Evolutionary conservation across 2,329 filamentous ascomycete species (phyloP).

Genomic region (Dothidotthia symphoricarpi): DNA sequence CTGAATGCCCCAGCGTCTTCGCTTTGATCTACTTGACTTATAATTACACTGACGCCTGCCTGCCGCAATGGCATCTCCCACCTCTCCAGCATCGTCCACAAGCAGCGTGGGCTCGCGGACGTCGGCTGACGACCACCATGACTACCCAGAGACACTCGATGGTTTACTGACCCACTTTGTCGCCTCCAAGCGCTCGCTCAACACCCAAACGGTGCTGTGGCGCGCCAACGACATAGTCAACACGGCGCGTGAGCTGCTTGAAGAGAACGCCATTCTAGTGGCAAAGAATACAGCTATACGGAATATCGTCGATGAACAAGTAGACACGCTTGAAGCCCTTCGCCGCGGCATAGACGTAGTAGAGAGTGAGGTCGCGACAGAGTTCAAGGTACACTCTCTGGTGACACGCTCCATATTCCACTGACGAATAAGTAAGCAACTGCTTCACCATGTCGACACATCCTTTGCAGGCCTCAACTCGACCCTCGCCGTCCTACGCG

Average conservation of each 20-base stretch:
- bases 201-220: slow-evolving; percentile 77
- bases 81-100: slow-evolving; percentile 44
- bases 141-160: slow-evolving; percentile 58
- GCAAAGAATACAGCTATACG: slow-evolving; percentile 48
- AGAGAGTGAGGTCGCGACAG: slow-evolving; percentile 43
- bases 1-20: too few relatives aligned
- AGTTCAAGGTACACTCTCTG: slow-evolving; percentile 41
- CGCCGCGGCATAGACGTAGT: slow-evolving; percentile 45
- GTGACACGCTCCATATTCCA: not conserved
- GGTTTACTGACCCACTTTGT: slow-evolving; percentile 81
- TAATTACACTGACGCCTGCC: too few relatives aligned
- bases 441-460: slow-evolving; percentile 65
- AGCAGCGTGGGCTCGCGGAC: slow-evolving; percentile 35
- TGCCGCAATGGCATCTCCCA: slow-evolving; percentile 40
- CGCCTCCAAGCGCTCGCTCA: slow-evolving; percentile 81
- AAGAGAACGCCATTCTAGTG: slow-evolving; percentile 72
- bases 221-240: slow-evolving; percentile 85
- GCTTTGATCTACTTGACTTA: too few relatives aligned
- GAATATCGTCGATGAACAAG: slow-evolving; percentile 46
- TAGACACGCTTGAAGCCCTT: slow-evolving; percentile 46
- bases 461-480: slow-evolving; percentile 63
- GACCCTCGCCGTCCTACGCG: slow-evolving; percentile 64
- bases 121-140: slow-evolving; percentile 24
- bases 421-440: slow-evolving; percentile 38
- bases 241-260: slow-evolving; percentile 69